Evolutionary conservation across 495 filamentous ascomycete genomes (phyloP), one percentile per base, ranked within the genome.

Genomic region (Neurospora sp.): DNA sequence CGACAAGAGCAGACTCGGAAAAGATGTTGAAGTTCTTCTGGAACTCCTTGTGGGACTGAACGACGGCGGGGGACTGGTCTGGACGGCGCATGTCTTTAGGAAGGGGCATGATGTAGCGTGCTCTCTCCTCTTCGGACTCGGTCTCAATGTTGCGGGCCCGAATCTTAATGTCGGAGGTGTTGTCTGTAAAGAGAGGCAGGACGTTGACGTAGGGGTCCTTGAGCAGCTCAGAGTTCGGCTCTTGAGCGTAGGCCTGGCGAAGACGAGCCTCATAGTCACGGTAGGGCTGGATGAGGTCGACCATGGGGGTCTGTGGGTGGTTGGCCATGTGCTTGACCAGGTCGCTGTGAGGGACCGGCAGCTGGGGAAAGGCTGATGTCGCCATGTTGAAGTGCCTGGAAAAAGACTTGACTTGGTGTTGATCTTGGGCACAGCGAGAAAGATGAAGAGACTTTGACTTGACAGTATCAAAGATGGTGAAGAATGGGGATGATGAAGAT

Each of bases 21-120:
- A 96, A 96, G 74, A 95, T 77, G 71, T 86, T 85, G 81, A 95
- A 94, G 81, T 95, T 93, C 59, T 86, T 83, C 76, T 88, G 87
- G 77, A 95, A 96, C 16, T 93, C 90, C 69, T 88, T 85, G 40
- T 94, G 77, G 1, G 83, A 84, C 38, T 81, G 72, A 1, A 93
- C 92, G 35, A 92, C 84, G 6, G 92, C 92, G 5, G 88, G 87
- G 1, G 90, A 87, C 38, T 87, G 89, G 78, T 85, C 82, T 2
- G 81, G 66, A 37, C 89, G 90, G 42, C 93, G 88, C 35, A 88
- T 81, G 6, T 89, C 81, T 0, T 86, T 81, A 0, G 85, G 82
- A 42, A 96, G 81, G 14, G 90, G 78, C 86, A 96, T 90, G 76
- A 95, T 86, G 78, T 94, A 94, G 77, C 84, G 88, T 14, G 88